Evolutionary conservation across 805 yeast species (phyloP).

Genomic region (Candida boleticola): DNA sequence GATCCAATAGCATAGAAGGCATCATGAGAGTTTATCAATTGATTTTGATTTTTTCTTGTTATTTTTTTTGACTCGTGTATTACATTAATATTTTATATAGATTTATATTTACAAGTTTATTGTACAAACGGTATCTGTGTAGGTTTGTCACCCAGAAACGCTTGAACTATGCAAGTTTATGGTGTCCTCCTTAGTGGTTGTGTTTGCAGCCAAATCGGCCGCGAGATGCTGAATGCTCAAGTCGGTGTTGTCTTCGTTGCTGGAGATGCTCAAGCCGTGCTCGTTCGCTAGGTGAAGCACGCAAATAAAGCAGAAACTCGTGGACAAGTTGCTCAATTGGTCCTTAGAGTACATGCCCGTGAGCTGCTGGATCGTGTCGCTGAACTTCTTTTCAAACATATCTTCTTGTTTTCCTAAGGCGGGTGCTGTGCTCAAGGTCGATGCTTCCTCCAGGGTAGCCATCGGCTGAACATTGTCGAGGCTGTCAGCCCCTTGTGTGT

Average conservation of each 20-base stretch:
- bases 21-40: too few species aligned
- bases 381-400: conserved; percentile 5
- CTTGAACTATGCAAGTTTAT: too few species aligned
- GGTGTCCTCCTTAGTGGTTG: too few species aligned
- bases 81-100: too few species aligned
- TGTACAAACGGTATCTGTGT: too few species aligned
- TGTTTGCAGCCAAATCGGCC: too few species aligned
- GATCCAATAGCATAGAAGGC: too few species aligned
- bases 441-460: conserved; percentile 29
- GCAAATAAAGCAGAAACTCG: conserved; percentile 84
- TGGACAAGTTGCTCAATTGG: conserved; percentile 66
- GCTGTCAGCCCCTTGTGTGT: background rate
- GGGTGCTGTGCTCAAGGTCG: conserved; percentile 29
- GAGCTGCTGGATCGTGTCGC: conserved; percentile 45
- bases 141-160: too few species aligned
- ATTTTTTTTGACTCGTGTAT: too few species aligned
- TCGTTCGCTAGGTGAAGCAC: conserved; percentile 84
- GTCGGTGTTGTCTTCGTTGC: conserved; percentile 43
- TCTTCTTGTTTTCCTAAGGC: conserved; percentile 16
- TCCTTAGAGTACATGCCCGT: conserved; percentile 53
- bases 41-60: too few species aligned
- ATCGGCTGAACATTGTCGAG: conserved; percentile 15
- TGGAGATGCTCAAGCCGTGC: conserved; percentile 61
- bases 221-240: too few species aligned
- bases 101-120: too few species aligned